Base-by-base conservation (phyloP, 2,329 filamentous ascomycete species). In the Colletotrichum higginsianum region DNA sequence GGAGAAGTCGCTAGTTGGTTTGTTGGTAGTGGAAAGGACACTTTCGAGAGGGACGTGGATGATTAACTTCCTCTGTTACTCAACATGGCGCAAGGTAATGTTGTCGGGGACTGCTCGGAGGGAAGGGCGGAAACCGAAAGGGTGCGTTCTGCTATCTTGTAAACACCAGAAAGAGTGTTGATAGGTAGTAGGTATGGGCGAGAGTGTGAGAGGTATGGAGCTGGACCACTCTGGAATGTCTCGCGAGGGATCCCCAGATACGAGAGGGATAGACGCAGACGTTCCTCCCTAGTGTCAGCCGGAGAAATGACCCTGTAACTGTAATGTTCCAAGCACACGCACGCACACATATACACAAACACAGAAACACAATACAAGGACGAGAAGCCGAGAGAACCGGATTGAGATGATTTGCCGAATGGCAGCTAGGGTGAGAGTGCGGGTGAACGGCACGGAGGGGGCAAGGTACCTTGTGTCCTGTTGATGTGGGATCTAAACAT, bases 271-370 rank as follows among this genome's bases (percentile, higher is more conserved):
- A 63, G 58, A 69, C 44, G 30, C 46, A 7, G 46, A 42, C 69
- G 69, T 72, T 72, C 69, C 69, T 72, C 69, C 69, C 69, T 72
- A 53, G 65, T 72, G 69, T 69, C 69, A 72, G 58, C 44, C 11
- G 47, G 38, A 61, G 35, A 26, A 15, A 18, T 18, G 21, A 58
- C 55, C 21, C 47, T n/a, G n/a, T 21, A 58, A 47, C 26, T 49
- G 52, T 5, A 62, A 47, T 58, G 62, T 65, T 58, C 52, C 52
- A 65, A 50, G 47, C 50, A 23, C 21, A 23, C n/a, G 23, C 49
- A 30, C 23, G 9, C n/a, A 49, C 46, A 38, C 18, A 52, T 13
- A 53, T 38, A 52, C 21, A 49, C 30, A 18, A 16, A 42, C 16
- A 53, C 38, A 44, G 12, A 30, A 11, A 42, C 61, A 35, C 12